phyloP scores from a whole-genome alignment of 2,329 filamentous ascomycete species.

The Colletotrichum sp. region DNA sequence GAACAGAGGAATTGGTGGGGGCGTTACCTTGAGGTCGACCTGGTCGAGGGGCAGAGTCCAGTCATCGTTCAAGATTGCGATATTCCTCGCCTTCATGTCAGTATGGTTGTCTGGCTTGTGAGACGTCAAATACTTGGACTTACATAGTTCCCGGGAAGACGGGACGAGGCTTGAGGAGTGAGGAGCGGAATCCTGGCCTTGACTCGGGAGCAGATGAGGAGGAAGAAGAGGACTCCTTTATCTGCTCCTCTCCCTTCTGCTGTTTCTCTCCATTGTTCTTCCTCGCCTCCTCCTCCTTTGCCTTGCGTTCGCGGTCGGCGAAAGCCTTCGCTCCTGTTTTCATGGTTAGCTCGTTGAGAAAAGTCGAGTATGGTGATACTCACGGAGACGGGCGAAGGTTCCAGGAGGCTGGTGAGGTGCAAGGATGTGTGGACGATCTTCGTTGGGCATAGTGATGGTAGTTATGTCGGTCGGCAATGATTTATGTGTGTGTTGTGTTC shows the following conservation, averaged over 20 bases:
- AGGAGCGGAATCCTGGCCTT: fast-evolving
- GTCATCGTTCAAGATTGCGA: not conserved
- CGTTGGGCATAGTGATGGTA: not conserved
- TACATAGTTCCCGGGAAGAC: not conserved
- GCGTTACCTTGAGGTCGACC: not conserved
- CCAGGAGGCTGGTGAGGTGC: not conserved
- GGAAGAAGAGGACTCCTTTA: fast-evolving
- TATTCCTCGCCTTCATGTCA: not conserved
- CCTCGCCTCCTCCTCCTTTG: not conserved
- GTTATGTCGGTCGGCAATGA: not conserved
- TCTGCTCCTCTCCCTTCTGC: not conserved
- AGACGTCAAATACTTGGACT: not conserved
- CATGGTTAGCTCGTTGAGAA: fast-evolving
- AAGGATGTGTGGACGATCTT: not conserved
- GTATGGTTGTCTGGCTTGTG: not conserved
- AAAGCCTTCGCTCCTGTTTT: not conserved
- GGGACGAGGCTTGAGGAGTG: not conserved
- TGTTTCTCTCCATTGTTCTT: not conserved
- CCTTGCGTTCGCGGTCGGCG: not conserved
- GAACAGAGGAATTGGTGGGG: not conserved
- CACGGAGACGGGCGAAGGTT: not conserved
- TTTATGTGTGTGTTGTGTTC: not conserved
- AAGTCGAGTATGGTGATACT: fast-evolving
- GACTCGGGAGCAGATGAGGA: not conserved
- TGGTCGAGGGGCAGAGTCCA: not conserved